Evolutionary conservation across 1,284 basidiomycete species (phyloP).

Genomic region (Amylostereum areolatum): DNA sequence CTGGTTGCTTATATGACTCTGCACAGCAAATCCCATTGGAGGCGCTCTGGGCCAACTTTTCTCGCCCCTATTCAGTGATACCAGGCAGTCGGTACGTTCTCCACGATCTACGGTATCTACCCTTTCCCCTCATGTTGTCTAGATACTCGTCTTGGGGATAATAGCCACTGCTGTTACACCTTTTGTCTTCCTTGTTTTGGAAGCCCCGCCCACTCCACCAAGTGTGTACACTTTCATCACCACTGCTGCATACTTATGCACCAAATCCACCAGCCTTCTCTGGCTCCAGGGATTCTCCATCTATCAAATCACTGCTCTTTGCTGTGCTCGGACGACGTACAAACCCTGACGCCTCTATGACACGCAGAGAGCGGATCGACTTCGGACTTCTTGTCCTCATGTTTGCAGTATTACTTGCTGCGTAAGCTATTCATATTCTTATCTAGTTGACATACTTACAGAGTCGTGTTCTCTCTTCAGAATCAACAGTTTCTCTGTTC

Average conservation of each 20-base stretch:
- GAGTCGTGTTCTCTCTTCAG: constrained; percentile 15
- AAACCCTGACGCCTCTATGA: constrained; percentile 47
- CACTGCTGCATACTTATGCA: background rate
- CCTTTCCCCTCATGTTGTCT: background rate
- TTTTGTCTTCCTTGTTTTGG: constrained; percentile 47
- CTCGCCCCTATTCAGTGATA: constrained; percentile 53
- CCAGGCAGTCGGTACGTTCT: constrained; percentile 37
- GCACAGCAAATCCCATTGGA: constrained; percentile 62
- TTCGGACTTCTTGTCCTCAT: constrained; percentile 51
- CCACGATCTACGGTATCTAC: background rate
- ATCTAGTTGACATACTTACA: background rate
- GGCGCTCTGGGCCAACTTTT: constrained; percentile 58
- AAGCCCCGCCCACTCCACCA: constrained; percentile 65
- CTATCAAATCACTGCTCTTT: constrained; percentile 48
- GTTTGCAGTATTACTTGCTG: constrained; percentile 61
- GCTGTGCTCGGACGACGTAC: constrained; percentile 46
- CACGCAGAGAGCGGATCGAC: constrained; percentile 57
- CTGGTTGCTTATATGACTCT: constrained; percentile 2
- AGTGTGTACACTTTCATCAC: constrained; percentile 37
- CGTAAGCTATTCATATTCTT: constrained; percentile 33
- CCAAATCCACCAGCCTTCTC: constrained; percentile 44
- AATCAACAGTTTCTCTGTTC: constrained; percentile 47
- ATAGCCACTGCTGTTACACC: constrained; percentile 59
- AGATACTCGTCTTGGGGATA: constrained; percentile 69
- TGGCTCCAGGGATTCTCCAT: constrained; percentile 49